phyloP scores from a whole-genome alignment of 2,329 filamentous ascomycete species.

The Sporothrix schenckii region DNA sequence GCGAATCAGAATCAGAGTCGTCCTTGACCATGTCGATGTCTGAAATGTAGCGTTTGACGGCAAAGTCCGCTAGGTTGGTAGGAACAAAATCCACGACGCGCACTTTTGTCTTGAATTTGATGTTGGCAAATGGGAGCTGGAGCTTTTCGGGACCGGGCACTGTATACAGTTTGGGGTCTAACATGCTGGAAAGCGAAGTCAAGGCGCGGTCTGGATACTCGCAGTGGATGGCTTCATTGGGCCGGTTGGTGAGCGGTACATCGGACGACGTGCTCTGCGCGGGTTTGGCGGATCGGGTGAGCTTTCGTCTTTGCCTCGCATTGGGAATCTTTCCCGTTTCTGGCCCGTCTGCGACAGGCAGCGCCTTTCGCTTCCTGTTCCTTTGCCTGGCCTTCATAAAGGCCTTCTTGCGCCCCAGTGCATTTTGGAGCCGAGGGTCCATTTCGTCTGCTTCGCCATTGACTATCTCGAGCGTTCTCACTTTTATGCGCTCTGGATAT shows the following conservation, averaged over 20 bases:
- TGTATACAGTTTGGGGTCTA: slow-evolving; percentile 47
- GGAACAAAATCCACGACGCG: slow-evolving; percentile 85
- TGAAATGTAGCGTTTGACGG: slow-evolving; percentile 50
- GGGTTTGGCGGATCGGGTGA: slow-evolving; percentile 21
- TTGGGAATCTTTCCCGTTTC: slow-evolving; percentile 8
- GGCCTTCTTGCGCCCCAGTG: slow-evolving; percentile 64
- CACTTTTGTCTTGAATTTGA: slow-evolving; percentile 68
- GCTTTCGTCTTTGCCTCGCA: slow-evolving; percentile 17
- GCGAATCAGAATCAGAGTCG: slow-evolving; percentile 30
- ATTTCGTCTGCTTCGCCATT: slow-evolving; percentile 43
- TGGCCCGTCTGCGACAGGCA: slow-evolving; percentile 36
- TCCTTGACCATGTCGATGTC: slow-evolving; percentile 46
- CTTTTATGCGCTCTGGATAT: not conserved
- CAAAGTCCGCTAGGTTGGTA: slow-evolving; percentile 69
- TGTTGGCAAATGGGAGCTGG: slow-evolving; percentile 71
- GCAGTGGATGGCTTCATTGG: slow-evolving; percentile 46
- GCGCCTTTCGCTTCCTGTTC: slow-evolving; percentile 47
- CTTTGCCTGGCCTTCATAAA: slow-evolving; percentile 55
- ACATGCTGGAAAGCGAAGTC: slow-evolving; percentile 47
- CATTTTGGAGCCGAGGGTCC: slow-evolving; percentile 56
- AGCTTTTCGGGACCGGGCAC: slow-evolving; percentile 46
- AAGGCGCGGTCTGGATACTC: slow-evolving; percentile 48
- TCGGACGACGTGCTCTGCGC: not conserved
- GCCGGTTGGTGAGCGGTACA: not conserved
- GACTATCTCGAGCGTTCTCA: slow-evolving; percentile 32